Conservation (phyloP, 169 alveolate species). For the Cryptosporidium felis region DNA sequence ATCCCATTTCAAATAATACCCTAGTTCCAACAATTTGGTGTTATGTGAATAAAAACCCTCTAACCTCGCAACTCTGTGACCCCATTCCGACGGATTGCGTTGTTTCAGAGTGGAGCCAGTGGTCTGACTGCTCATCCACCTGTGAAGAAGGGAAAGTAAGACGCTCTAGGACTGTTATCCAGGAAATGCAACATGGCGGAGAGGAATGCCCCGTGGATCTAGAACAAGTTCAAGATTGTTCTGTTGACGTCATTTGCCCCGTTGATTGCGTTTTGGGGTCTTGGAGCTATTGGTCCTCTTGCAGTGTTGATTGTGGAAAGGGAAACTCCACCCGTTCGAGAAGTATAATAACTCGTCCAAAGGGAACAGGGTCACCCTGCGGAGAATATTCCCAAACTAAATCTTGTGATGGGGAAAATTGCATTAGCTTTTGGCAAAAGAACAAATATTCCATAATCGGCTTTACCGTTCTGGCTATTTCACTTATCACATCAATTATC, state of each 20-base stretch:
- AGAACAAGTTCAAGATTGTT: constrained; percentile 49
- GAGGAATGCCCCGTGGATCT: constrained; percentile 67
- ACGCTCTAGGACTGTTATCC: constrained; percentile 65
- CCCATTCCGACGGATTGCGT: constrained; percentile 76
- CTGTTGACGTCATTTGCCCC: constrained; percentile 72
- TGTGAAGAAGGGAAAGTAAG: constrained; percentile 75
- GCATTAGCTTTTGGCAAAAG: constrained; percentile 42
- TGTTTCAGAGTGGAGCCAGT: constrained; percentile 75
- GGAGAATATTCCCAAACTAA: constrained; percentile 15
- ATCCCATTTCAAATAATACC: constrained; percentile 67
- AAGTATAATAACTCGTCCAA: constrained; percentile 46
- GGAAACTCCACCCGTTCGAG: constrained; percentile 71
- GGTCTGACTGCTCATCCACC: constrained; percentile 74
- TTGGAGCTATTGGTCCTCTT: constrained; percentile 77
- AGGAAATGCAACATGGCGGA: constrained; percentile 70
- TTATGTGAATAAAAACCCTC: constrained; percentile 29
- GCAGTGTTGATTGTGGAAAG: constrained; percentile 76
- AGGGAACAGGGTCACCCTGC: constrained; percentile 42
- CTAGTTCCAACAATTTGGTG: constrained; percentile 69
- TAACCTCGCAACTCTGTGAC: constrained; percentile 58
- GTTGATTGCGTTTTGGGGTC: constrained; percentile 75
- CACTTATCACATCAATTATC: constrained; percentile 14
- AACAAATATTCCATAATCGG: constrained; percentile 26
- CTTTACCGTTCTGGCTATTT: neutral
- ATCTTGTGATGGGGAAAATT: constrained; percentile 40